Evolutionary conservation across 345 rosid genomes (phyloP).

Genomic region (Melaleuca alternifolia): DNA sequence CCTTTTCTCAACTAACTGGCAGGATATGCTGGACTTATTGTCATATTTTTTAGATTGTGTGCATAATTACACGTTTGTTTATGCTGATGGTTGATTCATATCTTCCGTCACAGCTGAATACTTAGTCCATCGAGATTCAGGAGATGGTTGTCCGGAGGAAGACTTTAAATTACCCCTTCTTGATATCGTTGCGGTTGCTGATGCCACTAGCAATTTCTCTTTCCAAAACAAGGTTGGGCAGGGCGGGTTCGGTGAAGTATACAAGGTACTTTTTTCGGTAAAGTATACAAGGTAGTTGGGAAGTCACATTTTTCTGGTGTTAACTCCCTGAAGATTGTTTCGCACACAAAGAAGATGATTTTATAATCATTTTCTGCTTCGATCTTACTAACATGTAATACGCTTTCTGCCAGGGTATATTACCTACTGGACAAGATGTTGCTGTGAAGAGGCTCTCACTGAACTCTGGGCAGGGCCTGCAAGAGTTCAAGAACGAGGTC

Average conservation of each 20-base stretch:
- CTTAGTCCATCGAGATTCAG: neutral
- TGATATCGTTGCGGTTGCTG: neutral
- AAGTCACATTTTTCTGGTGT: neutral
- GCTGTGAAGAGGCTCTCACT: conserved; percentile 22
- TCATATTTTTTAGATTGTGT: neutral
- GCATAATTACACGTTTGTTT: neutral
- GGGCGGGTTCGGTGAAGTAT: conserved; percentile 18
- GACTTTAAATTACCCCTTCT: conserved; percentile 5
- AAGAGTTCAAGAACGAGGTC: conserved; percentile 27
- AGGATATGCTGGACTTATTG: neutral
- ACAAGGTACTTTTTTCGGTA: conserved; percentile 3
- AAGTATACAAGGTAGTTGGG: neutral
- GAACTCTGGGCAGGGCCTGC: conserved; percentile 16
- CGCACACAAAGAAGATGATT: neutral
- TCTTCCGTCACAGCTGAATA: neutral
- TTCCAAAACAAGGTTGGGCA: conserved; percentile 6
- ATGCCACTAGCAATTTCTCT: conserved; percentile 15
- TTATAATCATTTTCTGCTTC: neutral
- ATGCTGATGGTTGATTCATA: neutral
- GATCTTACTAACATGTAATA: neutral
- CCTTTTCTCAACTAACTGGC: neutral
- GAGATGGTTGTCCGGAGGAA: neutral
- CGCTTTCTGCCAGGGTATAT: conserved; percentile 7
- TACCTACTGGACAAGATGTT: conserved; percentile 5
- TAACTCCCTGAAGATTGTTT: neutral